phyloP scores from a whole-genome alignment of 352 stramenopile genomes.

The Phytophthora macrochlamydospora region DNA sequence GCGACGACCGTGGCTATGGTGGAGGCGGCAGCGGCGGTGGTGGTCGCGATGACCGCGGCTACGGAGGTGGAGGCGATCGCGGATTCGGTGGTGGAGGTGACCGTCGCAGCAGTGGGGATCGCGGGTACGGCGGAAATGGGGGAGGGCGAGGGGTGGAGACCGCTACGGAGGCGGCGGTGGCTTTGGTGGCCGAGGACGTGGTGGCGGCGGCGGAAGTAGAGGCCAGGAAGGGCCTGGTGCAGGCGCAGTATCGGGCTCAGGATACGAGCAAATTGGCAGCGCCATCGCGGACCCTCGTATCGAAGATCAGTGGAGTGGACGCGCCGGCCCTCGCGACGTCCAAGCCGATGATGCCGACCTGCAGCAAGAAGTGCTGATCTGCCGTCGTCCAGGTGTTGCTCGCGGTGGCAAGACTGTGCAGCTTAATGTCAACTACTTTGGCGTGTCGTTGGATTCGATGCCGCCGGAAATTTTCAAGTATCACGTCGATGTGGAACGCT shows the following conservation, averaged over 20 bases:
- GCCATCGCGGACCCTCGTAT: conserved; percentile 49
- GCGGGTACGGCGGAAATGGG: conserved; percentile 17
- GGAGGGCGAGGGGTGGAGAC: conserved; percentile 12
- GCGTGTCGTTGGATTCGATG: conserved; percentile 43
- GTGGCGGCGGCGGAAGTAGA: conserved; percentile 19
- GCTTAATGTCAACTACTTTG: conserved; percentile 69
- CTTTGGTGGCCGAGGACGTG: conserved; percentile 8
- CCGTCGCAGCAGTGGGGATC: conserved; percentile 18
- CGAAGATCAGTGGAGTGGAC: conserved; percentile 49
- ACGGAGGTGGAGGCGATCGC: conserved; percentile 10
- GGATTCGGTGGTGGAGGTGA: conserved; percentile 17
- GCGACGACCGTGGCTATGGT: conserved; percentile 3
- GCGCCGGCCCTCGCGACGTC: conserved; percentile 31
- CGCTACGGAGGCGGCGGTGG: conserved; percentile 32
- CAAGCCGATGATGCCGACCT: conserved; percentile 35
- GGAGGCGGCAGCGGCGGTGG: conserved; percentile 6
- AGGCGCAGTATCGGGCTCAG: conserved; percentile 37
- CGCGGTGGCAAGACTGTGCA: conserved; percentile 34
- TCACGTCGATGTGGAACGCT: conserved; percentile 55
- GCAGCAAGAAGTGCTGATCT: conserved; percentile 42
- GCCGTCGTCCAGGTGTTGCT: conserved; percentile 40
- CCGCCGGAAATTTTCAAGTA: conserved; percentile 69
- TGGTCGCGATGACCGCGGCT: conserved; percentile 6
- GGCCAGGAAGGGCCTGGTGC: conserved; percentile 38
- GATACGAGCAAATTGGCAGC: conserved; percentile 56